Evolutionary conservation across 108 stramenopile species (phyloP), one percentile per base, ranked within the genome.

Genomic region (Cyclostephanos tholiformis): DNA sequence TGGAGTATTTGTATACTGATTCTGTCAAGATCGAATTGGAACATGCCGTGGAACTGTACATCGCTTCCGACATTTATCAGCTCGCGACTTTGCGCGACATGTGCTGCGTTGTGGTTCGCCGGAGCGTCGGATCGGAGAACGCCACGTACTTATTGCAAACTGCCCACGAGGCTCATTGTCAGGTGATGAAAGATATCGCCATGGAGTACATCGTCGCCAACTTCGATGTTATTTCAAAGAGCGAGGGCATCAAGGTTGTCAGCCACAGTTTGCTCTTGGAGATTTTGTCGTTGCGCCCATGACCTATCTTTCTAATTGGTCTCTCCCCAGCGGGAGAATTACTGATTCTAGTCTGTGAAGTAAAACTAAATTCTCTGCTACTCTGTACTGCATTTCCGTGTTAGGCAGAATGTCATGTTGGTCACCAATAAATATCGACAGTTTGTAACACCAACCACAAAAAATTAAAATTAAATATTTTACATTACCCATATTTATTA

Each of bases 1-100:
- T 99, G 71, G 94, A 97, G 62, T 99, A 95, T 71, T 83, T 99
- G 16, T 99, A 99, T 72, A 95, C 97, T 10, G 98, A 99, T 66
- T 84, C 89, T 16, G 94, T 97, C 51, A 91, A 92, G 65, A 85
- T 96, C 30, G 88, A 89, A 17, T 73, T 95, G 44, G 96, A 97
- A 35, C 75, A 88, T 62, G 96, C 96, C 10, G 91, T 97, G 43
- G 95, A 96, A 39, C 82, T 99, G 0, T 97, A 97, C 79, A 94
- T 95, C 61, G 93, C 91, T 3, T 87, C 97, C 1, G 97, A 97
- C 74, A 73, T 94, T 51, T 99, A 97, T 69, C 93, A 91, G 43
- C 84, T 99, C 44, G 96, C 97, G 50, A 88, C 96, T 0, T 79
- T 99, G 46, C 88, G 96, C 27, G 89, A 91, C 12, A 94, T 97